phyloP scores from a whole-genome alignment of 345 rosid species.

The Syzygium jambos region DNA sequence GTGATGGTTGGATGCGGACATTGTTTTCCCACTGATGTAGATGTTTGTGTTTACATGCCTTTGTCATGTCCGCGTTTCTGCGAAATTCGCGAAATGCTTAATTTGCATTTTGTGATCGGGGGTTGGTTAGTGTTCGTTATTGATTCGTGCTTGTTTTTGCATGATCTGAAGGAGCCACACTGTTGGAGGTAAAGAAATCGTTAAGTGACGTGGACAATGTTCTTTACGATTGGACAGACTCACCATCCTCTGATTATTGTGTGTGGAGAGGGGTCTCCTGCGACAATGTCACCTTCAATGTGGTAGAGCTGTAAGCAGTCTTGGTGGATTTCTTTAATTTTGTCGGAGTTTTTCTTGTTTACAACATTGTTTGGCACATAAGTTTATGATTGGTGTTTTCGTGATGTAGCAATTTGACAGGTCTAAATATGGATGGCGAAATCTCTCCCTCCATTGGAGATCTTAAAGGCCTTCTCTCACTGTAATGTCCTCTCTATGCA shows the following conservation, averaged over 20 bases:
- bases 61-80: not conserved
- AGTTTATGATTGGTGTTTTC: not conserved
- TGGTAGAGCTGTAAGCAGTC: conserved; percentile 55
- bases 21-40: not conserved
- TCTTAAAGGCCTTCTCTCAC: conserved; percentile 53
- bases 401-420: conserved; percentile 67
- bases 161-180: conserved; percentile 41
- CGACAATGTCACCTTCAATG: conserved; percentile 77
- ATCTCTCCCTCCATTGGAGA: conserved; percentile 83
- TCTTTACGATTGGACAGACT: conserved; percentile 78
- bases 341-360: conserved; percentile 1
- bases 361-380: not conserved
- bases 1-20: not conserved
- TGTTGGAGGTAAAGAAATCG: conserved; percentile 90
- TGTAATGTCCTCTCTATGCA: conserved; percentile 27
- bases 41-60: not conserved
- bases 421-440: conserved; percentile 89
- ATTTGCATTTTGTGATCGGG: not conserved
- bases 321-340: conserved; percentile 10
- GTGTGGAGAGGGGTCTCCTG: conserved; percentile 89
- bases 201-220: conserved; percentile 87
- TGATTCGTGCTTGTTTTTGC: not conserved
- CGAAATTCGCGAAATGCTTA: conserved; percentile 1
- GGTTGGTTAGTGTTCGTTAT: not conserved
- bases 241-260: conserved; percentile 77